Evolutionary conservation across 2,329 filamentous ascomycete species (phyloP), one percentile per base, ranked within the genome.

Genomic region (Colletotrichum salicis): DNA sequence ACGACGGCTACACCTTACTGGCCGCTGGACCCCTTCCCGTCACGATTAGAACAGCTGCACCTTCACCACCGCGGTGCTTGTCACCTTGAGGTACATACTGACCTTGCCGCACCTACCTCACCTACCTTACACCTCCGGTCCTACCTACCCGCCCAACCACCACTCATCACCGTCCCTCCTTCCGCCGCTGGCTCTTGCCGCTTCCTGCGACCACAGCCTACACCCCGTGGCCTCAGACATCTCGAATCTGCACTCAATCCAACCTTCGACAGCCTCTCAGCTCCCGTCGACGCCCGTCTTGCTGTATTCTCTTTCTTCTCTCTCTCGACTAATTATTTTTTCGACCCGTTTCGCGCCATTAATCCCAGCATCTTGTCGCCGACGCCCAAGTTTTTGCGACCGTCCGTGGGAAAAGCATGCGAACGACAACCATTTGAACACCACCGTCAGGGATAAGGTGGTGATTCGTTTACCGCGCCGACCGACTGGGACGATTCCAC

Each of bases 381-480:
- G 37, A 41, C 64, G 15, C 45, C 51, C 35, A 12, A 70, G 35
- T 51, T 61, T n/a, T 69, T 51, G 62, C 61, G 57, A 71, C 61
- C 29, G 41, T 19, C 19, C 27, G 48, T 45, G 35, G 61, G 67
- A 66, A 67, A 71, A 71, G 67, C 61, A 72, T 72, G 70, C 70
- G 67, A 71, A 66, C 54, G 62, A 57, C 27, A 58, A 55, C 62
- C 13, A 55, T 48, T 31, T 72, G 37, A 71, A 59, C 56, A 62
- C 67, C 56, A 31, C 61, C 55, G 51, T 71, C 51, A 72, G 57
- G 67, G 67, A 72, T 67, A 71, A 66, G 56, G 70, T 72, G 70
- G 70, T 72, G 70, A 72, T 64, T 70, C 45, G 48, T 70, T 62
- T 60, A 48, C 54, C 48, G 54, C 59, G 60, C 59, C 45, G 41